Base-by-base conservation (phyloP, 345 rosid genomes). In the Rhodomyrtus tomentosa region DNA sequence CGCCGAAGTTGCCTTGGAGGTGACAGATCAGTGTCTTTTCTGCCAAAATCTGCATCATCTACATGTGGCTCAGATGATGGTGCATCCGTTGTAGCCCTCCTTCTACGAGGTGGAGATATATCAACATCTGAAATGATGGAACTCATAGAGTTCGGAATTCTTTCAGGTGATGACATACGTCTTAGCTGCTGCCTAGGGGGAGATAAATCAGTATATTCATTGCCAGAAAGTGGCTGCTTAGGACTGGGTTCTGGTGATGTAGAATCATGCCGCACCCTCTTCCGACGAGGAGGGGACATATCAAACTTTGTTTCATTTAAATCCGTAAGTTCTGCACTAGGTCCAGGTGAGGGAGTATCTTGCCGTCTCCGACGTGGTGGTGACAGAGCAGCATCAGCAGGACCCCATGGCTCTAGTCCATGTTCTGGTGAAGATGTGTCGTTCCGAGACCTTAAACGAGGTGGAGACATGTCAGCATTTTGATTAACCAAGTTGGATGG, bases 371-470 rank as follows among this genome's bases (percentile, higher is more conserved):
- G 81, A 55, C 89, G 87, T 81, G 91, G 91, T 45, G 95, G 92
- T 25, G 95, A 93, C 86, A 93, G 86, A 90, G 92, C 93, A 74
- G 85, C 72, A 87, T 88, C 88, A 73, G 83, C 89, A 83, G 85
- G 87, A 83, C 55, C 91, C 21, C 81, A 82, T 51, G 51, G 58
- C 82, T 85, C 87, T 55, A 55, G 51, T 58, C 88, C 90, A 76
- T 82, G 92, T 85, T 92, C 93, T 29, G 92, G 94, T 48, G 96
- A 91, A 85, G 92, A 94, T 1, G 93, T 91, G 88, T 95, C 95
- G 73, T 93, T 90, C 50, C 90, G 89, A 73, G 89, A 59, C 86
- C 52, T 88, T 82, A 89, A 90, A 80, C 86, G 91, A 21, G 95
- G 96, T 21, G 99, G 96, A 49, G 96, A 95, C 73, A 89, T 87